A percentile compares a stretch with the other conserved stretches of the same genome.
phyloP scores from a whole-genome alignment of 371 early-diverging fungal species.

The Batrachochytrium dendrobatidis region DNA sequence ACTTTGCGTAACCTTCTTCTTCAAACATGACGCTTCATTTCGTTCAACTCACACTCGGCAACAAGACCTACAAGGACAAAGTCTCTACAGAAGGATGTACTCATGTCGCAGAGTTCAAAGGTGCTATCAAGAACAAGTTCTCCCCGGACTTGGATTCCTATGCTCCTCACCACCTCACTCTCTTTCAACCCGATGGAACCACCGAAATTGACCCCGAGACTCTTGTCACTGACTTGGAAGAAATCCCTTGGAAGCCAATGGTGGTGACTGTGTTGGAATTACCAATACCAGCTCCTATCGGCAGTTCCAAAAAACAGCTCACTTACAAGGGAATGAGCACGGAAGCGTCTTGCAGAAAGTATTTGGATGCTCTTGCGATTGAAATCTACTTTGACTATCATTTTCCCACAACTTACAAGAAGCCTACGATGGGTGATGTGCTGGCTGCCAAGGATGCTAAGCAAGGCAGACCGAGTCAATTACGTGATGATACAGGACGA shows the following conservation, averaged over 20 bases:
- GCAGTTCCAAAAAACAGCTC: background rate
- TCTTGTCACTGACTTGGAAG: background rate
- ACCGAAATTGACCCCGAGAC: background rate
- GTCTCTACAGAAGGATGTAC: no score
- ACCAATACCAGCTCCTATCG: background rate
- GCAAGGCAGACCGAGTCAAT: background rate
- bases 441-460: background rate
- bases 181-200: background rate
- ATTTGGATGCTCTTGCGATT: constrained; percentile 4
- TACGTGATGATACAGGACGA: background rate
- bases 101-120: background rate
- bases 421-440: background rate
- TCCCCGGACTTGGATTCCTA: background rate
- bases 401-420: background rate
- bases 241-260: background rate
- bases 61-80: no score
- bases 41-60: no score
- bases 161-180: background rate
- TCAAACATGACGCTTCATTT: no score
- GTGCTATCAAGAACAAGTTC: background rate
- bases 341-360: constrained; percentile 12
- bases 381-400: background rate
- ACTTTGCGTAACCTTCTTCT: no score
- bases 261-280: background rate
- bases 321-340: constrained; percentile 9